These are phyloP conservation scores for Corinectria fuckeliana DNA, from an alignment of 2,329 filamentous ascomycete species.

Conservation along the genomic window DNA sequence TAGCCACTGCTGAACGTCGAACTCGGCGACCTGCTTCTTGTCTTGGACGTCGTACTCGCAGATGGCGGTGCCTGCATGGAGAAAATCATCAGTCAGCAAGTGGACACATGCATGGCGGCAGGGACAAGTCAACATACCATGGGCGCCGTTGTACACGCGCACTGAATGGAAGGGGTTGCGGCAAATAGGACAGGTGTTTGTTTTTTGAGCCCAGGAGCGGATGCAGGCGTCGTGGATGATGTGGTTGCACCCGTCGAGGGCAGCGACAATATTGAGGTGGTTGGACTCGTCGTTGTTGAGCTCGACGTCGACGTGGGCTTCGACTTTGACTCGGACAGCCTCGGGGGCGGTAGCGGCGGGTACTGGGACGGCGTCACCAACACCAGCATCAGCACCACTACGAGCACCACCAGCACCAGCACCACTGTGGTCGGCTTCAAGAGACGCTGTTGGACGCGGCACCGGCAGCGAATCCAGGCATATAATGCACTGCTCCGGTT, in stretches of 20 bases:
- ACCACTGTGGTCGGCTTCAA: slow-evolving; percentile 26
- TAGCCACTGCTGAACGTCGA: slow-evolving; percentile 77
- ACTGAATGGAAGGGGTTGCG: slow-evolving; percentile 90
- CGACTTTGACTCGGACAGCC: slow-evolving; percentile 28
- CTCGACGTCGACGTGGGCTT: not conserved
- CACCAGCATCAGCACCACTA: slow-evolving; percentile 27
- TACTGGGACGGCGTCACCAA: slow-evolving; percentile 32
- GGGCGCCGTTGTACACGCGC: slow-evolving; percentile 78
- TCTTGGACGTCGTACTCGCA: slow-evolving; percentile 74
- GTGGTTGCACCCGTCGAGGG: slow-evolving; percentile 82
- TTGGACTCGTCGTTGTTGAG: slow-evolving; percentile 35
- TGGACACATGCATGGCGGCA: slow-evolving; percentile 24
- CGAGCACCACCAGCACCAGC: slow-evolving; percentile 19
- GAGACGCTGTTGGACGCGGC: slow-evolving; percentile 45
- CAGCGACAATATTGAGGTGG: slow-evolving; percentile 58
- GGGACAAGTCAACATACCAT: slow-evolving; percentile 66
- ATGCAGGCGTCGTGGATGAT: slow-evolving; percentile 92
- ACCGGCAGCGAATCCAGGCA: slow-evolving; percentile 69
- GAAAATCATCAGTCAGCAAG: slow-evolving; percentile 24
- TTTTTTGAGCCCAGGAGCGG: slow-evolving; percentile 92
- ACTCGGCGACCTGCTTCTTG: slow-evolving; percentile 88
- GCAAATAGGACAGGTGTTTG: slow-evolving; percentile 98
- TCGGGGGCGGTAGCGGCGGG: slow-evolving; percentile 35
- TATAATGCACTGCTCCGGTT: slow-evolving; percentile 72
- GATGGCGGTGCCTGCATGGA: slow-evolving; percentile 57